These are phyloP conservation scores for Cryphonectria naterciae DNA, from an alignment of 2,329 filamentous ascomycete species.

Conservation along the genomic window DNA sequence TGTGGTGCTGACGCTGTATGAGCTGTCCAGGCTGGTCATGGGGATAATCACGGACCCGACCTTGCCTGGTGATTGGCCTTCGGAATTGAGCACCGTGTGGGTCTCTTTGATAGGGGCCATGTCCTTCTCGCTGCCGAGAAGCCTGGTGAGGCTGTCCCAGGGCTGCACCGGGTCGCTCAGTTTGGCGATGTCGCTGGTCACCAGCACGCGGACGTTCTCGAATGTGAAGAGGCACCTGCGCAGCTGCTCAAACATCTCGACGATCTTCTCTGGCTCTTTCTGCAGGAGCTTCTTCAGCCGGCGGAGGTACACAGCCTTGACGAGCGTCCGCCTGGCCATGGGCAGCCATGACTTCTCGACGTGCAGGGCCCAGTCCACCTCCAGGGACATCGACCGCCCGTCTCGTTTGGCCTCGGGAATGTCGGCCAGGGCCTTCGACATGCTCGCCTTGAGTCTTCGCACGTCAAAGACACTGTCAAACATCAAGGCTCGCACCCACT, in stretches of 20 bases:
- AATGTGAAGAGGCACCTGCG: conserved; percentile 78
- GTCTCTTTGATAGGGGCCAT: conserved; percentile 74
- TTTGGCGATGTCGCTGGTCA: conserved; percentile 78
- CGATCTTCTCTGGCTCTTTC: conserved; percentile 73
- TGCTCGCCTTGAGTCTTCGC: conserved; percentile 61
- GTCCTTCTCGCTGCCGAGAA: conserved; percentile 52
- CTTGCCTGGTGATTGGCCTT: conserved; percentile 75
- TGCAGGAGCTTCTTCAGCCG: conserved; percentile 80
- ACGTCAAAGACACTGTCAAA: conserved; percentile 89
- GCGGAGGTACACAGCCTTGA: conserved; percentile 86
- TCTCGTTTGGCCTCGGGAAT: conserved; percentile 91
- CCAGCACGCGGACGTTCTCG: conserved; percentile 82
- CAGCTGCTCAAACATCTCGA: conserved; percentile 77
- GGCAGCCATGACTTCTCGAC: conserved; percentile 75
- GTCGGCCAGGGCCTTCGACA: conserved; percentile 85
- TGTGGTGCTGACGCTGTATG: conserved; percentile 78
- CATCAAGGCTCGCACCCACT: conserved; percentile 84
- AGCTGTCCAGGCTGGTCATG: conserved; percentile 91
- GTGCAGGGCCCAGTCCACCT: conserved; percentile 78
- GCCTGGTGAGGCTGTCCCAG: conserved; percentile 69
- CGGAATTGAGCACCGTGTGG: conserved; percentile 71
- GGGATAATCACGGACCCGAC: conserved; percentile 79
- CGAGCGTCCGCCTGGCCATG: conserved; percentile 79
- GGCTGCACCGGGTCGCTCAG: conserved; percentile 75
- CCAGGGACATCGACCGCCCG: conserved; percentile 69